Evolutionary conservation across 495 filamentous ascomycete species (phyloP), one percentile per base, ranked within the genome.

Genomic region (Penicillium simplicissimum): DNA sequence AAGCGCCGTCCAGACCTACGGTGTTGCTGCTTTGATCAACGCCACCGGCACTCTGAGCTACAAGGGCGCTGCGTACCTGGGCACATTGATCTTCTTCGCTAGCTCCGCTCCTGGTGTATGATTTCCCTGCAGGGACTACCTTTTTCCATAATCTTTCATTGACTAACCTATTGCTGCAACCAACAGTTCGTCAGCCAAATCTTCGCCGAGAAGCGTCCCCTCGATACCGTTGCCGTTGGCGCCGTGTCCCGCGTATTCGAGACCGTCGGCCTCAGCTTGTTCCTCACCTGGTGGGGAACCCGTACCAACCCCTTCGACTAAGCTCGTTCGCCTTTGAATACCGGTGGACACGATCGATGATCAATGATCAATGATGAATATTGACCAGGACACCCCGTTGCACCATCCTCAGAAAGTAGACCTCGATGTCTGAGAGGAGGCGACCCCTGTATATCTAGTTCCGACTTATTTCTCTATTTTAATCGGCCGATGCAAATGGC

Each of bases 221-320:
- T 93, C 9, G 95, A 98, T 74, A 92, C 89, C 52, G 86, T 98
- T 61, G 93, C 92, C 52, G 88, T 97, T 57, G 90, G 88, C 68
- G 86, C 88, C 51, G 76, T 95, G 10, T 87, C 90, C 61, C 91
- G 93, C 69, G 77, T 95, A 66, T 86, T 97, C 61, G 95, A 98
- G 82, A 97, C 95, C 4, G 88, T 98, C 56, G 95, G 95, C 37
- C 82, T 98, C 43, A 90, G 89, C 58, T 67, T 97, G 72, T 92
- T 97, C 85, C 79, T 98, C 61, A 96, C 91, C 66, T 98, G 90
- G 88, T 98, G 95, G 95, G 95, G 95, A 65, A 97, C 94, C 55
- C 87, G 89, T 67, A 96, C 92, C 74, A 90, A 90, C 79, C 89
- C 92, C 40, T 91, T 91, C 73, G 85, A 90, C 61, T 85, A 81